Evolutionary conservation across 202 grass and related monocot genomes (phyloP).

Genomic region (Carex arenaria): DNA sequence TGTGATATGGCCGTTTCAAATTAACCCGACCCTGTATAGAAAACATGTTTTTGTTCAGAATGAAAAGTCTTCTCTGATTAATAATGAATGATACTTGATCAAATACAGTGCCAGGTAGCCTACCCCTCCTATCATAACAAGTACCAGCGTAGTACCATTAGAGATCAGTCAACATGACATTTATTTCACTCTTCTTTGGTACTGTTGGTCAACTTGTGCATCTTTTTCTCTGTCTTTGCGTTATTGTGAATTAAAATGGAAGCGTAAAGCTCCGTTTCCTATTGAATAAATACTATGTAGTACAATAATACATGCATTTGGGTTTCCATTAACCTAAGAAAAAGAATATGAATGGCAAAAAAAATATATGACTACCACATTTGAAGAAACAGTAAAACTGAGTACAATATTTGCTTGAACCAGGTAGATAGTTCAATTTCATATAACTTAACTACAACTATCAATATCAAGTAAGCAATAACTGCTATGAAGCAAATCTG

Average conservation of each 20-base stretch:
- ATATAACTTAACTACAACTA: not conserved
- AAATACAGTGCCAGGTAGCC: slow-evolving; percentile 12
- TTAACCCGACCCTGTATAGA: slow-evolving; percentile 68
- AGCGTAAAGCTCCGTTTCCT: not conserved
- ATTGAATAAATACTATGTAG: not conserved
- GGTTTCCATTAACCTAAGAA: not conserved
- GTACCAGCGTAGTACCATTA: not conserved
- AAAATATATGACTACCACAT: not conserved
- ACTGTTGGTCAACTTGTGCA: not conserved
- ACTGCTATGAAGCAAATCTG: not conserved
- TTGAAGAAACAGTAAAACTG: not conserved
- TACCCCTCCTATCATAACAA: not conserved
- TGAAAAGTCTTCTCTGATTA: not conserved
- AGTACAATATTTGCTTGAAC: not conserved
- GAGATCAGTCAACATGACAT: not conserved
- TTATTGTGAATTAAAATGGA: not conserved
- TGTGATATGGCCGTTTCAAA: slow-evolving; percentile 69
- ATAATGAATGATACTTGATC: not conserved
- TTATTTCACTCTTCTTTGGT: not conserved
- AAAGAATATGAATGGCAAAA: not conserved
- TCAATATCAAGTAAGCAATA: not conserved
- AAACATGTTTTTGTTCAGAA: not conserved
- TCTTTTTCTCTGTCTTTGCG: not conserved
- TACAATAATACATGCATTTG: not conserved
- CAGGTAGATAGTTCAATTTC: not conserved